Evolutionary conservation across 352 stramenopile genomes (phyloP), one percentile per base, ranked within the genome.

Genomic region (Globisporangium paddicum): DNA sequence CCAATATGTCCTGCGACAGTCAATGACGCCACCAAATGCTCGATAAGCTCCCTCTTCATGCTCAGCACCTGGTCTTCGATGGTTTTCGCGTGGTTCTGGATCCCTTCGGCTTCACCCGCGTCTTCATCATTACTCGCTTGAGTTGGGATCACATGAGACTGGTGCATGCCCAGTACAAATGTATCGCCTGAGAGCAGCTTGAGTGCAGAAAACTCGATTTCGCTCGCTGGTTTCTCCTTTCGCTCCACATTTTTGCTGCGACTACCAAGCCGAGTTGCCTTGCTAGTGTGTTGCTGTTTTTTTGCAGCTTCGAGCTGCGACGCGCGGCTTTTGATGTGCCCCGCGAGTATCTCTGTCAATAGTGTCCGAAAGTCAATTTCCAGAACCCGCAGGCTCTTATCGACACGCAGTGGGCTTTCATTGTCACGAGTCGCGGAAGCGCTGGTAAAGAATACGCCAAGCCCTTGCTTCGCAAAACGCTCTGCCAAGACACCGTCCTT

Each of bases 301-400:
- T 57, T 60, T 7, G n/a, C 51, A 9, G 58, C 59, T 19, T 67
- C 49, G 38, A 56, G 50, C 34, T 66, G 40, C 5, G 44, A 38
- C 5, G 62, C 55, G 16, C 68, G 68, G 5, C 40, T 45, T 35
- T 83, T 84, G 2, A 89, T 41, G 0, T 73, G 69, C 14, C 60
- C 34, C 5, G 72, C 68, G 9, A 87, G 55, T 3, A 87, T 64
- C 8, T 89, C 81, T 0, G 86, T 67, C 13, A 89, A 23, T 18
- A 80, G 38, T 21, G 82, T 46, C 2, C 73, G 65, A 37, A 87
- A 58, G 26, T 89, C 77, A 11, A 89, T 61, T 51, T 90, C 81
- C 4, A 82, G 46, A 25, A 79, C 50, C 71, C 75, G 66, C 5
- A 86, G 55, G 19, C 77, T 77, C 54, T 87, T 86, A 53, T 89